A percentile compares a stretch with the other conserved stretches of the same genome.
Conservation (phyloP, 441 rosid species). For the Eutrema salsugineum region DNA sequence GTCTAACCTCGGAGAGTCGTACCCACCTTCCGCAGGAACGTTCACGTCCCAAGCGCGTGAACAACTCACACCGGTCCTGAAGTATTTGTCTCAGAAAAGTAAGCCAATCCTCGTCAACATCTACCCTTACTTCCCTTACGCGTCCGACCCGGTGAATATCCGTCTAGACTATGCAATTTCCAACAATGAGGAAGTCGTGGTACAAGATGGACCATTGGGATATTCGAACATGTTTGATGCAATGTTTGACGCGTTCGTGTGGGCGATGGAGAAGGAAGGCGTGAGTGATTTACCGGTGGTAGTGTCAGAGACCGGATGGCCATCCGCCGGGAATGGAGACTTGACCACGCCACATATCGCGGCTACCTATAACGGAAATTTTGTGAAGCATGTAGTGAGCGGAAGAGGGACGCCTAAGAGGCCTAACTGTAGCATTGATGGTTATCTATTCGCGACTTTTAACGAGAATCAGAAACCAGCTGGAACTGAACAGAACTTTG, state of each 20-base stretch:
- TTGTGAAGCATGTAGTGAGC: constrained; percentile 9
- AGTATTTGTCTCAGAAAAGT: neutral
- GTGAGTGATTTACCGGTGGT: constrained; percentile 4
- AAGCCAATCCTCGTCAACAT: constrained; percentile 20
- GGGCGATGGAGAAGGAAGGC: constrained; percentile 21
- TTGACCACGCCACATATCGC: constrained; percentile 25
- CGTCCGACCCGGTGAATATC: neutral
- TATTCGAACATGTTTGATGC: constrained; percentile 29
- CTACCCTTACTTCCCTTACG: constrained; percentile 28
- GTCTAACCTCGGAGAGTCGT: constrained; percentile 16
- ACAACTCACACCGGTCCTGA: constrained; percentile 2
- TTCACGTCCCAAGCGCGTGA: neutral
- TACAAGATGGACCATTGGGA: constrained; percentile 2
- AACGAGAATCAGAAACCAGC: constrained; percentile 22
- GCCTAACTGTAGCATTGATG: constrained; percentile 4
- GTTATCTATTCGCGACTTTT: constrained; percentile 25
- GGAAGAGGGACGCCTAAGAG: constrained; percentile 34
- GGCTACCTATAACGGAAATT: constrained; percentile 22
- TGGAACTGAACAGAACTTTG: constrained; percentile 21
- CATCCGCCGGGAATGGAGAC: constrained; percentile 26
- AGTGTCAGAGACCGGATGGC: constrained; percentile 27
- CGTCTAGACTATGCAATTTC: constrained; percentile 4
- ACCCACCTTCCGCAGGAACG: constrained; percentile 35
- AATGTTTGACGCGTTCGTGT: constrained; percentile 13
- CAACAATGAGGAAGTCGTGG: neutral